Evolutionary conservation across 306 rosid genomes (phyloP), one percentile per base, ranked within the genome.

Genomic region (Pachyrhizus erosus): DNA sequence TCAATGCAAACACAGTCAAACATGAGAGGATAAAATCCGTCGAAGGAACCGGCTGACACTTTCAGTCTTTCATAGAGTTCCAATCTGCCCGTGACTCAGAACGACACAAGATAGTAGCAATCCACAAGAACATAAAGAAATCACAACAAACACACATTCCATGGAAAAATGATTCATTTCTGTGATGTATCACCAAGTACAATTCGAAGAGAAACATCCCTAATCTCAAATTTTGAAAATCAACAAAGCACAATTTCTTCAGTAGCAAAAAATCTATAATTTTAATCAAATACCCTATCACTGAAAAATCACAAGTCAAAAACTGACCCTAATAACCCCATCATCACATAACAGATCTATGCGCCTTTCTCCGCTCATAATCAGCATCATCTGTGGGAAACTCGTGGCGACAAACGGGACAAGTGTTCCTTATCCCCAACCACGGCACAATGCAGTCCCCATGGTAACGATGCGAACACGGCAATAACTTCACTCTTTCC

Each of bases 341-440:
- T 27, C 0, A 42, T 54, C 24, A 9, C 9, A 69, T 70, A 83
- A 87, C 80, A 77, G 84, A 81, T 84, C 89, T 79, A 2, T 42
- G 90, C 1, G 78, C 71, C 85, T 82, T 92, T 89, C 87, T 83
- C 54, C 80, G 93, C 82, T 94, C 98, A 83, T 89, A 92, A 12
- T 90, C 89, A 57, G 91, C 89, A 54, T 91, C 94, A 70, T 89
- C 97, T 0, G 98, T 92, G 2, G 93, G 94, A 60, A 90, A 82
- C 84, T 94, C 97, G 37, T 75, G 87, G 9, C 97, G 97, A 78
- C 98, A 94, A 37, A 94, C 94, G 31, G 98, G 97, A 70, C 98
- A 94, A 4, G 98, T 92, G 76, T 94, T 94, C 73, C 94, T 65
- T 67, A 94, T 94, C 7, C 86, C 91, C 83, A 94, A 61, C 98